Evolutionary conservation across 768 basidiomycete species (phyloP).

Genomic region (Trichaptum fuscoviolaceum): DNA sequence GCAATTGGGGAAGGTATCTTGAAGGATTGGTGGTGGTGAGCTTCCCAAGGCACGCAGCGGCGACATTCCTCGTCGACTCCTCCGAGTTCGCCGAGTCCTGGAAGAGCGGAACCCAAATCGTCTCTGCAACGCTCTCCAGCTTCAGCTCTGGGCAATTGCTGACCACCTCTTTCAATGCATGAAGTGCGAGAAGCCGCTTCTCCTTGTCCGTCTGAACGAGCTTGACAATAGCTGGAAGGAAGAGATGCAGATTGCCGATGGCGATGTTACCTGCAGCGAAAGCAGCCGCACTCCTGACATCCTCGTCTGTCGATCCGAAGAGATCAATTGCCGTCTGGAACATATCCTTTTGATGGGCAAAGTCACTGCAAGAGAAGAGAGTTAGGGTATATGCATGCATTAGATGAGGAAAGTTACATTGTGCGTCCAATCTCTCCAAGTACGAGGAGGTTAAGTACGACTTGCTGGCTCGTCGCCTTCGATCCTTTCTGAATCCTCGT

Average conservation of each 20-base stretch:
- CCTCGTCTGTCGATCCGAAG: constrained; percentile 77
- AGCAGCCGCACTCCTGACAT: constrained; percentile 84
- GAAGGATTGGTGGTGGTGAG: constrained; percentile 88
- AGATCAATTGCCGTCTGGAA: constrained; percentile 70
- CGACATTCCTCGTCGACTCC: constrained; percentile 89
- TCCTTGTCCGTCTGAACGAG: constrained; percentile 69
- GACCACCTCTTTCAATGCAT: constrained; percentile 95
- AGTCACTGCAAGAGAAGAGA: constrained; percentile 54
- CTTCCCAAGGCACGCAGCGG: constrained; percentile 95
- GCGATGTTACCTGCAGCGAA: constrained; percentile 97
- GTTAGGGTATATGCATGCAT: constrained; percentile 2
- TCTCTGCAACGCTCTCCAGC: constrained; percentile 80
- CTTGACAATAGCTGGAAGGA: constrained; percentile 80
- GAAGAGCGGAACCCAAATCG: constrained; percentile 90
- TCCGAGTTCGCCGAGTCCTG: constrained; percentile 86
- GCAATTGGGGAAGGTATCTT: constrained; percentile 88
- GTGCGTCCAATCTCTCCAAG: constrained; percentile 92
- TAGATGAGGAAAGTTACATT: constrained; percentile 47
- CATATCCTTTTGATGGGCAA: constrained; percentile 74
- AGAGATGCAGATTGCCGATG: constrained; percentile 84
- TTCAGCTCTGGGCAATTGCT: constrained; percentile 84
- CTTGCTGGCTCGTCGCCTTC: constrained; percentile 59
- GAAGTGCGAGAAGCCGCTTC: constrained; percentile 79
- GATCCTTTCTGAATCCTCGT: constrained; percentile 37
- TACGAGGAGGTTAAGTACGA: constrained; percentile 81